These are phyloP conservation scores for Penicillium sp. DNA, from an alignment of 2,329 filamentous ascomycete species.

Conservation along the genomic window DNA sequence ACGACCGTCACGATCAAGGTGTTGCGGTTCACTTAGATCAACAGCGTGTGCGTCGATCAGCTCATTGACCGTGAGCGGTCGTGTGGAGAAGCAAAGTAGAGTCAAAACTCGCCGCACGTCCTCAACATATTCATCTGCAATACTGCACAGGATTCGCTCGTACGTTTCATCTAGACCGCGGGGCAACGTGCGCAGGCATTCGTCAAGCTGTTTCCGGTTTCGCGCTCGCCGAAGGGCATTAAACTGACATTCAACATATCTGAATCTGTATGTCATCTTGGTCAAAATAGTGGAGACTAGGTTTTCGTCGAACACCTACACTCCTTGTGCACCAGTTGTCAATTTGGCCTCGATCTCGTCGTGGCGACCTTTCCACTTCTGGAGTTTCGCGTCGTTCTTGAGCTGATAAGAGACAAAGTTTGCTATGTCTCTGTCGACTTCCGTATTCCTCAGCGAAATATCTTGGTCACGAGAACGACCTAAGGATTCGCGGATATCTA, in stretches of 20 bases:
- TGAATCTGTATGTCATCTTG: slow-evolving; percentile 22
- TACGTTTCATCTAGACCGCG: slow-evolving; percentile 31
- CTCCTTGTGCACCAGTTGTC: slow-evolving; percentile 3
- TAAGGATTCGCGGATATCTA: slow-evolving; percentile 7
- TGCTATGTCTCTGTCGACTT: slow-evolving; percentile 22
- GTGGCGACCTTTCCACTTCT: slow-evolving; percentile 12
- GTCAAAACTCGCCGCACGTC: slow-evolving; percentile 26
- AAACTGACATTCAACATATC: slow-evolving; percentile 32
- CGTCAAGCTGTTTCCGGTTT: slow-evolving; percentile 23
- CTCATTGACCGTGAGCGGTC: slow-evolving; percentile 24
- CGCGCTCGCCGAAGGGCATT: slow-evolving; percentile 7
- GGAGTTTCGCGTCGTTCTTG: slow-evolving; percentile 13
- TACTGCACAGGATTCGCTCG: slow-evolving; percentile 28
- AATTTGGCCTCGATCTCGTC: slow-evolving; percentile 7
- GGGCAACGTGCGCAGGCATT: slow-evolving; percentile 26
- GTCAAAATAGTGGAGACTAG: background rate
- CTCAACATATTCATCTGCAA: slow-evolving; percentile 14
- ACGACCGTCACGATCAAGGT: slow-evolving; percentile 15
- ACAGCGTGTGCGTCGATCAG: slow-evolving; percentile 27
- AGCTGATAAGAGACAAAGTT: slow-evolving; percentile 22
- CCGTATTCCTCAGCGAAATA: slow-evolving; percentile 2
- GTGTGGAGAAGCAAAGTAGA: slow-evolving; percentile 23
- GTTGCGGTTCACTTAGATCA: slow-evolving; percentile 13
- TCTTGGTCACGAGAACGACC: background rate
- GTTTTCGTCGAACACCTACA: slow-evolving; percentile 1